Evolutionary conservation across 805 yeast genomes (phyloP), one percentile per base, ranked within the genome.

Genomic region (Wickerhamomyces alni): DNA sequence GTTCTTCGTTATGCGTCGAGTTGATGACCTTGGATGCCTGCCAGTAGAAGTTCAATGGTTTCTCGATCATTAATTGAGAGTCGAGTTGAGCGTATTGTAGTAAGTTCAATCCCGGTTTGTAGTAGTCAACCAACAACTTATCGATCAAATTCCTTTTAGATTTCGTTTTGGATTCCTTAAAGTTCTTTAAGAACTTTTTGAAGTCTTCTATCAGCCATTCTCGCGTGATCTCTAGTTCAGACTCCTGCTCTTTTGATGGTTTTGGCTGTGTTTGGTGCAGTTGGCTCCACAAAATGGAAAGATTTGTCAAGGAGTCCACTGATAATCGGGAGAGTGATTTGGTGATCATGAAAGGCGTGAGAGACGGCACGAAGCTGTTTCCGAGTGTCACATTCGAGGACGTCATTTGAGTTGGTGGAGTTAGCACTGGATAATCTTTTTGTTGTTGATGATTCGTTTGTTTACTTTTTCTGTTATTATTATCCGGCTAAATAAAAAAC

Each of bases 11-110:
- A 2, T 54, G 31, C 9, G 31, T 45, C 2, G 58, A 51, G 18
- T 56, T 48, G 4, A 55, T 43, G 0, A 61, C 48, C 8, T 59
- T 53, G 2, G 62, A 50, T 3, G 59, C 50, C 7, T 52, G 51
- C 77, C 76, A 72, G 24, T 46, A 45, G 39, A 52, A 58, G 2
- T 47, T 44, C 19, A 45, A 59, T 0, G 88, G 80, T 42, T 73
- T 70, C 48, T 80, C 83, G 3, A 83, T 73, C 33, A 83, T 63
- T 33, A 72, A 52, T 47, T 80, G 84, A 38, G 82, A 74, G 48
- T 85, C 93, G 5, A 83, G 60, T 43, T 82, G 87, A 0, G 93
- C 80, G 30, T 79, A 53, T 53, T 85, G 94, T 15, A 78, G 63
- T 1, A 80, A 59, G 47, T 80, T 81, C 32, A 82, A 55, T 0